These are phyloP conservation scores for Suhomyces panamericanus DNA, from an alignment of 1,139 yeast genomes.

Conservation along the genomic window DNA sequence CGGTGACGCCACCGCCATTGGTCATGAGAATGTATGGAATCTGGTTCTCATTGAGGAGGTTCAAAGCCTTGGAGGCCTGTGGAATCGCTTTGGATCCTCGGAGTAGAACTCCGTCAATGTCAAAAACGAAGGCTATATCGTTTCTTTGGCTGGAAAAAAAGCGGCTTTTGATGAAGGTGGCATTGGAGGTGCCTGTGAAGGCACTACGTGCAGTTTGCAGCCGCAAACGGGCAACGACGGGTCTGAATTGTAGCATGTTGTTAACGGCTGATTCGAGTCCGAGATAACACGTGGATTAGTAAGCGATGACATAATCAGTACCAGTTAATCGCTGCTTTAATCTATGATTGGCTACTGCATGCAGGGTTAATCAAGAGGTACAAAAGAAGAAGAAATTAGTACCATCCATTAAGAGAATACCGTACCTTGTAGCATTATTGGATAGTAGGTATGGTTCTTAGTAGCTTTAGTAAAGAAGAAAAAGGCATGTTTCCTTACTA, in stretches of 20 bases:
- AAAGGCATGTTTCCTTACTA: no score
- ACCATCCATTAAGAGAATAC: no score
- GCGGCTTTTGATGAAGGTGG: neutral
- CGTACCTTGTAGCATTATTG: no score
- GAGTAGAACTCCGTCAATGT: constrained; percentile 89
- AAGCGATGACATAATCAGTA: neutral
- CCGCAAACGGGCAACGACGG: neutral
- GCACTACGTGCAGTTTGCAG: neutral
- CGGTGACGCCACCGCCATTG: constrained; percentile 90
- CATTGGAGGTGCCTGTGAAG: neutral
- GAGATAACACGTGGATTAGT: constrained; percentile 4
- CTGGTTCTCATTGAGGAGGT: constrained; percentile 50
- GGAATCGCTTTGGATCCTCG: constrained; percentile 73
- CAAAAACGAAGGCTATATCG: constrained; percentile 41
- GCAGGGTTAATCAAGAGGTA: no score
- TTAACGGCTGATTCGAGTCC: neutral
- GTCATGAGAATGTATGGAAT: constrained; percentile 85
- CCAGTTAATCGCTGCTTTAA: no score
- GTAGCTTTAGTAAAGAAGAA: no score
- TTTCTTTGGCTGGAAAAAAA: constrained; percentile 1
- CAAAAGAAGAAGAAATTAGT: no score
- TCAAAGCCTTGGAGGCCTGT: constrained; percentile 65
- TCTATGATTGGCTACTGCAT: no score
- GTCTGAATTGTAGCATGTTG: neutral
- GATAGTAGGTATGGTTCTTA: no score